phyloP scores from a whole-genome alignment of 2,329 filamentous ascomycete species.

The Aureobasidium vineae region DNA sequence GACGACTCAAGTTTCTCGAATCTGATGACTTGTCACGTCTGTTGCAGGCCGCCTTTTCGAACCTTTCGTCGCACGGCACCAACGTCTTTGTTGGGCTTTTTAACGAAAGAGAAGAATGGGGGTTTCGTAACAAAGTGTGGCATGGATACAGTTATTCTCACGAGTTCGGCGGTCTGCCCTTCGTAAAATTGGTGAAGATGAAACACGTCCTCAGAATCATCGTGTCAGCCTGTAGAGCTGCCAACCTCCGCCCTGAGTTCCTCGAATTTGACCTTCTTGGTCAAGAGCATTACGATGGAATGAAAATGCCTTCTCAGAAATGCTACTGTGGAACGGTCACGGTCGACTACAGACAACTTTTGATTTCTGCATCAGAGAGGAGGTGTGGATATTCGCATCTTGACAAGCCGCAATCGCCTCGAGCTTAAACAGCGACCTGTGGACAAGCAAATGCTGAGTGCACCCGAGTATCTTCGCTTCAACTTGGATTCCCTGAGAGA shows the following conservation, averaged over 20 bases:
- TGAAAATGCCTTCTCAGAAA: too few relatives aligned
- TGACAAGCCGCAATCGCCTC: not conserved
- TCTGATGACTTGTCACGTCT: not conserved
- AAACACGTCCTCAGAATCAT: not conserved
- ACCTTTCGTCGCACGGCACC: not conserved
- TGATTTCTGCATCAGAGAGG: not conserved
- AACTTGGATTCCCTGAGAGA: fast-evolving
- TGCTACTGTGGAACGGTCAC: too few relatives aligned
- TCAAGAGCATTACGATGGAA: not conserved
- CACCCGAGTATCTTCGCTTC: not conserved
- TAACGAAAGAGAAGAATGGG: not conserved
- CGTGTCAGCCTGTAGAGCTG: not conserved
- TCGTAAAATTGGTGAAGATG: not conserved
- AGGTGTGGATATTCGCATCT: not conserved
- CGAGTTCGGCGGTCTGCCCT: not conserved
- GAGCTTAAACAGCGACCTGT: not conserved
- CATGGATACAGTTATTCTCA: not conserved
- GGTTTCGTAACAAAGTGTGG: not conserved
- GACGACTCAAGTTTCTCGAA: not conserved
- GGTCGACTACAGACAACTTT: not conserved
- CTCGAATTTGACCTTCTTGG: not conserved
- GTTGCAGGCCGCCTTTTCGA: not conserved
- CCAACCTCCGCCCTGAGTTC: not conserved
- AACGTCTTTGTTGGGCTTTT: not conserved
- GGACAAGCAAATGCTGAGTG: fast-evolving